Percentiles rank a stretch among this genome's conserved stretches.
phyloP scores from a whole-genome alignment of 2,329 filamentous ascomycete genomes.

The Trichoderma sp. region DNA sequence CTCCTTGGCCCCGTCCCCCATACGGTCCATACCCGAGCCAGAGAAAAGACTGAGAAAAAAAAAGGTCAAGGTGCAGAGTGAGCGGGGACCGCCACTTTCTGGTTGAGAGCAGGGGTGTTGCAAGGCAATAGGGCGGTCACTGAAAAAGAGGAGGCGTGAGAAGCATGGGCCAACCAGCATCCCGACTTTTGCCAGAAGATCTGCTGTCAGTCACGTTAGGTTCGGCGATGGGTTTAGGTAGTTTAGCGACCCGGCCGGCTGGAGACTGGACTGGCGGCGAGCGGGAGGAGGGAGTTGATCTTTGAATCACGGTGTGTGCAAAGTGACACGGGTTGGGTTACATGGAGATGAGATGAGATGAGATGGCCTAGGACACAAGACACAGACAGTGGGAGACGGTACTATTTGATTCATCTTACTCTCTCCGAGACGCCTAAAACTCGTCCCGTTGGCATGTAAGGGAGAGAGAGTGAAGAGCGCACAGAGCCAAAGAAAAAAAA shows the following conservation, averaged over 20 bases:
- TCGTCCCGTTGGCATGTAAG: not conserved
- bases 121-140: conserved; percentile 18
- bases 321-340: not conserved
- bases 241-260: conserved; percentile 14
- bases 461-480: not conserved
- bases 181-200: conserved; percentile 10
- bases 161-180: not conserved
- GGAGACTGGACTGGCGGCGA: not conserved
- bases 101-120: conserved; percentile 2
- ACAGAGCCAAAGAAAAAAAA: not conserved
- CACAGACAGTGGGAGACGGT: not conserved
- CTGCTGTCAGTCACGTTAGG: conserved; percentile 12
- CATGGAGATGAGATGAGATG: not conserved
- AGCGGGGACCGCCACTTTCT: conserved; percentile 20
- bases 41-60: not conserved
- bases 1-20: not conserved
- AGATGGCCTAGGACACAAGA: not conserved
- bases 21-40: not conserved
- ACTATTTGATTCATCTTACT: not conserved
- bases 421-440: not conserved
- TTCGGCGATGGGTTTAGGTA: conserved; percentile 8
- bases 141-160: not conserved
- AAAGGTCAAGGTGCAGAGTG: not conserved
- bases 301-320: not conserved
- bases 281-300: not conserved